A percentile compares a stretch with the other conserved stretches of the same genome.
phyloP scores from a whole-genome alignment of 805 yeast species.

The Jamesozyma gamospora region DNA sequence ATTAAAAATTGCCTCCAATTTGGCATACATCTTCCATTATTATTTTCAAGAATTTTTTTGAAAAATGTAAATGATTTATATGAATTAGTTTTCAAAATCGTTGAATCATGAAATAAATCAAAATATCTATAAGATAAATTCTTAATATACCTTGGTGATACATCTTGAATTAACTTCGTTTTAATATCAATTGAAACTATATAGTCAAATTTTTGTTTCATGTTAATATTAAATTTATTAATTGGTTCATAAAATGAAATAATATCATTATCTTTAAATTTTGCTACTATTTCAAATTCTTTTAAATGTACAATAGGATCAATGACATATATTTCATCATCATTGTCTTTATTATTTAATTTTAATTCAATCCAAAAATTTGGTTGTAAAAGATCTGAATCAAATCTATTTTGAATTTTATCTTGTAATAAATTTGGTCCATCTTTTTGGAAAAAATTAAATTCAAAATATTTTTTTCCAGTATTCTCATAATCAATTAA shows the following conservation, averaged over 20 bases:
- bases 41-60: slow-evolving; percentile 2
- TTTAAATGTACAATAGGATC: slow-evolving; percentile 19
- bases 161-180: slow-evolving; percentile 9
- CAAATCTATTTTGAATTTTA: slow-evolving; percentile 16
- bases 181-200: slow-evolving; percentile 10
- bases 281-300: slow-evolving; percentile 9
- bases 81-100: slow-evolving; percentile 4
- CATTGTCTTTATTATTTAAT: not conserved
- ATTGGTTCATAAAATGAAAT: slow-evolving; percentile 7
- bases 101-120: slow-evolving; percentile 2
- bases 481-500: slow-evolving; percentile 9
- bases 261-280: slow-evolving; percentile 6
- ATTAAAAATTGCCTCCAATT: not conserved
- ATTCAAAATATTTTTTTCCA: not conserved
- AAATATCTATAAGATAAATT: slow-evolving; percentile 15
- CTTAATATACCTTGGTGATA: slow-evolving; percentile 18
- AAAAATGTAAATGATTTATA: slow-evolving; percentile 6
- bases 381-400: slow-evolving; percentile 20
- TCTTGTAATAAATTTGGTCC: slow-evolving; percentile 4
- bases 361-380: slow-evolving; percentile 21
- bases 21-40: not conserved
- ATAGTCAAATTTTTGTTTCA: slow-evolving; percentile 12
- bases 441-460: not conserved
- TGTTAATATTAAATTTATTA: slow-evolving; percentile 1
- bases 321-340: slow-evolving; percentile 10